phyloP scores from a whole-genome alignment of 1,284 basidiomycete species.

The Anthracocystis panici-leucophaei region DNA sequence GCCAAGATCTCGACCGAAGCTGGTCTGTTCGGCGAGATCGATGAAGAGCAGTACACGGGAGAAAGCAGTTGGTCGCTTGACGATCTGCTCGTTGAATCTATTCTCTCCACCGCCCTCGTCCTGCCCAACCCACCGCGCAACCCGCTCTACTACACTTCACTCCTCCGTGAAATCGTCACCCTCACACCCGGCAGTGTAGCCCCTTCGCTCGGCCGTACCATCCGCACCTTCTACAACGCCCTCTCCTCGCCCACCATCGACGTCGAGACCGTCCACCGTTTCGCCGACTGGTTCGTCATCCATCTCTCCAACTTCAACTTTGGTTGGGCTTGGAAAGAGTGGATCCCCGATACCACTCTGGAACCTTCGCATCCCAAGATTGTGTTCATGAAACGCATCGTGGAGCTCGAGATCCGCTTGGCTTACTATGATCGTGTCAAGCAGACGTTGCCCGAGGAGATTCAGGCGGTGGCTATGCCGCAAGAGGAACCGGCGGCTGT shows the following conservation, averaged over 20 bases:
- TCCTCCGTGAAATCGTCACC: conserved; percentile 94
- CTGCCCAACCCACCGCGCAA: conserved; percentile 83
- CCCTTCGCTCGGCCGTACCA: conserved; percentile 93
- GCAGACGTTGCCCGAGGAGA: conserved; percentile 84
- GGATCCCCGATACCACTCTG: conserved; percentile 86
- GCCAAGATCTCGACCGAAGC: conserved; percentile 44
- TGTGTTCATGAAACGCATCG: conserved; percentile 85
- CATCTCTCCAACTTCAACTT: conserved; percentile 99
- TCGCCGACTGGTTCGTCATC: conserved; percentile 93
- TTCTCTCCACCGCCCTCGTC: conserved; percentile 81
- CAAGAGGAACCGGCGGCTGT: conserved; percentile 83
- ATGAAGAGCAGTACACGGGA: conserved; percentile 64
- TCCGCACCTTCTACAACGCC: conserved; percentile 81
- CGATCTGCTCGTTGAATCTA: conserved; percentile 72
- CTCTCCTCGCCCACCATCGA: conserved; percentile 74
- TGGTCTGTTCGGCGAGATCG: conserved; percentile 62
- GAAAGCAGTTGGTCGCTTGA: conserved; percentile 61
- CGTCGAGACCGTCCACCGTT: conserved; percentile 82
- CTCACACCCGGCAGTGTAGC: conserved; percentile 90
- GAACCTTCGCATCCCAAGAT: conserved; percentile 82
- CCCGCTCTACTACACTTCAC: conserved; percentile 82
- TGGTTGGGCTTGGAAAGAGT: conserved; percentile 99
- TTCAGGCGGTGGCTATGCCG: conserved; percentile 78
- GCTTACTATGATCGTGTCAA: conserved; percentile 93
- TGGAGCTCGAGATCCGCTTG: conserved; percentile 90